Evolutionary conservation across 192 early-diverging fungal species (phyloP).

Genomic region (Mortierella antarctica): DNA sequence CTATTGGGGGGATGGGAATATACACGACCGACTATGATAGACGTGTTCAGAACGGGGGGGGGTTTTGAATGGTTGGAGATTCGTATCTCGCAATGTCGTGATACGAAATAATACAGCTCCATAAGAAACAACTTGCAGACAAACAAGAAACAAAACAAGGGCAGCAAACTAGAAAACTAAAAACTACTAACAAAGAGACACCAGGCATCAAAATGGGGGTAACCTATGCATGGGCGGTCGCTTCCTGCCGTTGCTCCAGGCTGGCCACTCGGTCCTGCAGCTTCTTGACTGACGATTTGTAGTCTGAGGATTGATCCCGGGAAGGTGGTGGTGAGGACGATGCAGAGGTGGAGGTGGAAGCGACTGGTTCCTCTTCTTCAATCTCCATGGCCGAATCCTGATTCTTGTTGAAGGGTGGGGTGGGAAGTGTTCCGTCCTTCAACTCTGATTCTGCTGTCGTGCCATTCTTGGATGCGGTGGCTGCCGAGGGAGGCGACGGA

Average conservation of each 20-base stretch:
- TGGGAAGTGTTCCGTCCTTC: slow-evolving; percentile 47
- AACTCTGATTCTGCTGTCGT: slow-evolving; percentile 3
- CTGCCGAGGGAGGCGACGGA: slow-evolving; percentile 8
- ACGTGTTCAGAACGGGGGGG: no score
- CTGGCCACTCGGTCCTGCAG: slow-evolving; percentile 43
- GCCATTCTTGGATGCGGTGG: not conserved
- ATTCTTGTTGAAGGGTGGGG: slow-evolving; percentile 45
- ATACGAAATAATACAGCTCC: no score
- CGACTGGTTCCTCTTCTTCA: slow-evolving; percentile 32
- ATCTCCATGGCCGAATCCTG: slow-evolving; percentile 48
- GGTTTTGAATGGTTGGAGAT: no score
- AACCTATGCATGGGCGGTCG: slow-evolving; percentile 8
- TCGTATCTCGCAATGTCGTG: no score
- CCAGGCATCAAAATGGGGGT: not conserved
- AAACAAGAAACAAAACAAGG: not conserved
- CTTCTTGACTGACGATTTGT: slow-evolving; percentile 40
- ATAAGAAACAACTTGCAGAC: no score
- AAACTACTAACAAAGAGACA: not conserved
- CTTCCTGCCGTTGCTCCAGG: slow-evolving; percentile 39
- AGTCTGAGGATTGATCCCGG: slow-evolving; percentile 18
- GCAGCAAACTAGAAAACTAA: not conserved
- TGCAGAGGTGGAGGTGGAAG: slow-evolving; percentile 6
- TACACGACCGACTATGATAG: no score
- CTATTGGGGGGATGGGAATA: not conserved
- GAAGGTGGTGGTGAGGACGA: slow-evolving; percentile 11